Evolutionary conservation across 2,329 filamentous ascomycete species (phyloP).

Genomic region (Endocalyx cinctus): DNA sequence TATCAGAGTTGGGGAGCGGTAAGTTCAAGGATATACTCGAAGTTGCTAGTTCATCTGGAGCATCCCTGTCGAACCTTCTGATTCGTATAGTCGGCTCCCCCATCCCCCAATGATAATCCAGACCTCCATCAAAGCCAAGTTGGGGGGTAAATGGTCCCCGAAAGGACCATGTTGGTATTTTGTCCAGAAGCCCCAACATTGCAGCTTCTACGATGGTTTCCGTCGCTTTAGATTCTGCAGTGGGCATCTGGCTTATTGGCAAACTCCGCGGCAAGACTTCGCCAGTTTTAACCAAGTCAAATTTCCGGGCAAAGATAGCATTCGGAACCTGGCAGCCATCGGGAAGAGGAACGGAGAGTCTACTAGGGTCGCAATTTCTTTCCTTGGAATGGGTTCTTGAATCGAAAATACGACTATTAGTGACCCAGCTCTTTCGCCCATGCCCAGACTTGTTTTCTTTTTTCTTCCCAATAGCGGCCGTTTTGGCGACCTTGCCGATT

Average conservation of each 20-base stretch:
- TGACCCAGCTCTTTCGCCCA: constrained; percentile 24
- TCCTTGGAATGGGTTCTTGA: constrained; percentile 14
- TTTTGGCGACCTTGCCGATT: constrained; percentile 17
- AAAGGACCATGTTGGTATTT: constrained; percentile 26
- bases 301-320: constrained; percentile 40
- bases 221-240: constrained; percentile 37
- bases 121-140: constrained; percentile 39
- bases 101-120: constrained; percentile 35
- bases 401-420: constrained; percentile 17
- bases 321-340: constrained; percentile 36
- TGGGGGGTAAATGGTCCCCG: constrained; percentile 41
- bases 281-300: constrained; percentile 29
- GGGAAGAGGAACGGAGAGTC: constrained; percentile 24
- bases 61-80: constrained; percentile 17
- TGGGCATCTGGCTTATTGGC: constrained; percentile 32
- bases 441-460: constrained; percentile 14
- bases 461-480: constrained; percentile 10
- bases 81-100: constrained; percentile 12
- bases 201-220: constrained; percentile 26
- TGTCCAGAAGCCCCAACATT: constrained; percentile 20
- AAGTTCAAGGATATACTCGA: no score
- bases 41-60: no score
- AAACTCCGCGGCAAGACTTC: constrained; percentile 30
- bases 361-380: constrained; percentile 7
- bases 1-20: no score